Conservation (phyloP, 1,139 yeast species). For the Lodderomyces orthopsilosis region DNA sequence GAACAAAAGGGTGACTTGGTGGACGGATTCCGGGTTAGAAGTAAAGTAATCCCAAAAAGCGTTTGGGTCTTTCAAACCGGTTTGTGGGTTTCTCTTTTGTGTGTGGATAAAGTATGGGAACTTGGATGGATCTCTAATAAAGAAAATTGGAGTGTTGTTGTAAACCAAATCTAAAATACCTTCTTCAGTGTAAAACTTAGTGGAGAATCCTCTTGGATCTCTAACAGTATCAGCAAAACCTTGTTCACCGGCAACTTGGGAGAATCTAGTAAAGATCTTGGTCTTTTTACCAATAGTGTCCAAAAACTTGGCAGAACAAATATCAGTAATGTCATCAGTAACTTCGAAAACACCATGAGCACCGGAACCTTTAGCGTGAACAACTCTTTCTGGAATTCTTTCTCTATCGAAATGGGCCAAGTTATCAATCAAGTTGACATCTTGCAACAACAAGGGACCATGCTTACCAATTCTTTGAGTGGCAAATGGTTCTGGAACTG, state of each 20-base stretch:
- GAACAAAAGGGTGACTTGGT: conserved; percentile 61
- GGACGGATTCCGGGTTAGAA: conserved; percentile 60
- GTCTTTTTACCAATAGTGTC: conserved; percentile 75
- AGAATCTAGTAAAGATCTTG: conserved; percentile 69
- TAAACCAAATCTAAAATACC: conserved; percentile 87
- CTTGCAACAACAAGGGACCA: conserved; percentile 77
- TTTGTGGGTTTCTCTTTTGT: conserved; percentile 76
- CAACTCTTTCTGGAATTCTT: conserved; percentile 86
- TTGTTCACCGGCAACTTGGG: conserved; percentile 85
- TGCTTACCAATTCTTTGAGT: conserved; percentile 70
- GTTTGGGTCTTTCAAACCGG: conserved; percentile 74
- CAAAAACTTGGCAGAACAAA: conserved; percentile 68
- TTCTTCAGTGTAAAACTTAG: conserved; percentile 82
- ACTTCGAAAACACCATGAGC: conserved; percentile 79
- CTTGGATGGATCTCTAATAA: conserved; percentile 81
- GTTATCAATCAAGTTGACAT: conserved; percentile 72
- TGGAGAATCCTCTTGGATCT: conserved; percentile 86
- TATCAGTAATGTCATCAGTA: conserved; percentile 77
- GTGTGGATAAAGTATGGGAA: conserved; percentile 90
- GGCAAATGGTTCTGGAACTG: conserved; percentile 65
- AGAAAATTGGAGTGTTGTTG: conserved; percentile 87
- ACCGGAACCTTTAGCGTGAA: conserved; percentile 89
- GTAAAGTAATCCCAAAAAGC: conserved; percentile 71
- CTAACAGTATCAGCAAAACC: conserved; percentile 86
- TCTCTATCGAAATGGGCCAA: conserved; percentile 84